Evolutionary conservation across 768 basidiomycete species (phyloP).

Genomic region (Kwoniella newhampshirensis): DNA sequence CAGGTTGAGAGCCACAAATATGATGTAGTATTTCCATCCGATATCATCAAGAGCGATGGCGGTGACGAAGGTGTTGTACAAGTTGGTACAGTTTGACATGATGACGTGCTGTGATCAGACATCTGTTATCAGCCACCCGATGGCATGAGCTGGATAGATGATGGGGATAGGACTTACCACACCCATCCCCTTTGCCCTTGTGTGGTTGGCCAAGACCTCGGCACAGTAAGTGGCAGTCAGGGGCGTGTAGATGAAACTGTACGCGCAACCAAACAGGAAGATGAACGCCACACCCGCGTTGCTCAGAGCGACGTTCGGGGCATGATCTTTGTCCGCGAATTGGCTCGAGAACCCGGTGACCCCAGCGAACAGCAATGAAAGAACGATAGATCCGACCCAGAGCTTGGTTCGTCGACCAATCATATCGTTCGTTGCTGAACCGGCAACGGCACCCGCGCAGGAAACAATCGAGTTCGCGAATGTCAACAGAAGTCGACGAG

Average conservation of each 20-base stretch:
- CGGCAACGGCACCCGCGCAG: slow-evolving; percentile 48
- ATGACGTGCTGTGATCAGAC: slow-evolving; percentile 27
- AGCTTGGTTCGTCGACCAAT: slow-evolving; percentile 27
- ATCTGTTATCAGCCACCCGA: no score
- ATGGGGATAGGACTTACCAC: slow-evolving; percentile 52
- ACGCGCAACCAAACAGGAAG: slow-evolving; percentile 61
- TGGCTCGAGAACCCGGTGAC: slow-evolving; percentile 28
- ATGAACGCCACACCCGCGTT: slow-evolving; percentile 33
- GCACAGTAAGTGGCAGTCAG: slow-evolving; percentile 63
- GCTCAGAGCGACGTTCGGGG: slow-evolving; percentile 2
- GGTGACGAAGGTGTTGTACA: slow-evolving; percentile 56
- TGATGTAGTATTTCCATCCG: slow-evolving; percentile 31
- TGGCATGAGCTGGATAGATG: neutral
- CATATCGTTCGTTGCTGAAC: slow-evolving; percentile 28
- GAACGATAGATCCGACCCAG: slow-evolving; percentile 24
- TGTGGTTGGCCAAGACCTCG: slow-evolving; percentile 61
- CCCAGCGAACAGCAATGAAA: slow-evolving; percentile 28
- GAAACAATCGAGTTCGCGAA: slow-evolving; percentile 52
- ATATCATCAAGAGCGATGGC: slow-evolving; percentile 32
- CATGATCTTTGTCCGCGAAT: slow-evolving; percentile 21
- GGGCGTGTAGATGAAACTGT: slow-evolving; percentile 62
- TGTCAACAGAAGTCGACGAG: slow-evolving; percentile 52
- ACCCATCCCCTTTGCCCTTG: slow-evolving; percentile 66
- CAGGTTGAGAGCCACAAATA: slow-evolving; percentile 30
- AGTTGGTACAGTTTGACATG: slow-evolving; percentile 38